Evolutionary conservation across 139 green algal genomes (phyloP).

Genomic region (Chlamydomonas sp.): DNA sequence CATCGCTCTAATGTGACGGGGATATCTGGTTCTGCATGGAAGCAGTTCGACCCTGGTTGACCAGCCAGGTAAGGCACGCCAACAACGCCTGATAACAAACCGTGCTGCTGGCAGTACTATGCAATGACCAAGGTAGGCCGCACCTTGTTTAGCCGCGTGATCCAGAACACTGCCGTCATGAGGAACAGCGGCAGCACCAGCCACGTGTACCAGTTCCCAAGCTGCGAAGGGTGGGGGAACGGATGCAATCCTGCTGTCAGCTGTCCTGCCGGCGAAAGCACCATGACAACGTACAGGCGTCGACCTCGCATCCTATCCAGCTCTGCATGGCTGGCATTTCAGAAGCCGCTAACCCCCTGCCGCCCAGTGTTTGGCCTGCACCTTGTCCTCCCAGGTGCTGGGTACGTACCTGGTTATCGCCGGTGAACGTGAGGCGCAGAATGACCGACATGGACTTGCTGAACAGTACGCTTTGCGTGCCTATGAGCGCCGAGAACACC

Average conservation of each 20-base stretch:
- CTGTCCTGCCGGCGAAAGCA: too few species aligned
- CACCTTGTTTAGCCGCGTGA: slow-evolving; percentile 83
- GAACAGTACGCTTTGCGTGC: slow-evolving; percentile 90
- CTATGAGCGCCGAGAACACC: slow-evolving; percentile 80
- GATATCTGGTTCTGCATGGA: too few species aligned
- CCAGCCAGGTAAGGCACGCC: too few species aligned
- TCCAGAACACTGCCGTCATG: slow-evolving; percentile 80
- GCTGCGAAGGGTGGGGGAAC: slow-evolving; percentile 52
- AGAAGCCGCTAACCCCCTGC: too few species aligned
- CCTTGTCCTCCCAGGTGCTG: too few species aligned
- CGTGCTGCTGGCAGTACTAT: background rate
- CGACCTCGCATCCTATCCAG: too few species aligned
- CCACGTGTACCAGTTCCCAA: slow-evolving; percentile 86
- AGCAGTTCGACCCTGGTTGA: too few species aligned
- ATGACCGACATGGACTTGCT: slow-evolving; percentile 87
- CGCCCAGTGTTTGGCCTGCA: too few species aligned
- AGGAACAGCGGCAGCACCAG: slow-evolving; percentile 78
- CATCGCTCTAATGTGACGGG: too few species aligned
- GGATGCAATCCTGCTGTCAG: background rate
- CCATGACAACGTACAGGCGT: too few species aligned
- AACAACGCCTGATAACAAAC: background rate
- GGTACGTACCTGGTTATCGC: slow-evolving; percentile 63
- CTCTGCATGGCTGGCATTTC: too few species aligned
- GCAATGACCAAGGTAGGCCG: background rate
- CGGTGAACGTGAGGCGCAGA: slow-evolving; percentile 74